Percentiles rank a stretch among this genome's conserved stretches.
These are phyloP conservation scores for Trichoderma lentiforme DNA, from an alignment of 2,329 filamentous ascomycete species.

Conservation along the genomic window DNA sequence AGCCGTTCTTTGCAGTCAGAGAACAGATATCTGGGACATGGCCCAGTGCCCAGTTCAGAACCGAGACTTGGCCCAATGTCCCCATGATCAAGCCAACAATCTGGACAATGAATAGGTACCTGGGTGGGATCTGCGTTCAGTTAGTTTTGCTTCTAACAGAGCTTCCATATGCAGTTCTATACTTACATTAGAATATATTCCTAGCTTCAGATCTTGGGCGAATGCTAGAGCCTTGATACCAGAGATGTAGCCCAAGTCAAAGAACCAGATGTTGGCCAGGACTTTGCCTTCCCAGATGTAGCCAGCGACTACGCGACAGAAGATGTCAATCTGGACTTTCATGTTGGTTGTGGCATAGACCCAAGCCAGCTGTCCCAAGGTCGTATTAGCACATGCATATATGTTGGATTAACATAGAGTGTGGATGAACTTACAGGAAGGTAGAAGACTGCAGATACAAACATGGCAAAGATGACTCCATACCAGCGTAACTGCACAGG, in stretches of 20 bases:
- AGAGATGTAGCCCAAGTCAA: constrained; percentile 39
- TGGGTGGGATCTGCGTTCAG: constrained; percentile 38
- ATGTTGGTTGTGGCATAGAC: constrained; percentile 42
- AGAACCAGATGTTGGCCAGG: constrained; percentile 38
- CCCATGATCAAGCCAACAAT: constrained; percentile 42
- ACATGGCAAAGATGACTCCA: constrained; percentile 29
- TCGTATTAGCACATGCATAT: neutral
- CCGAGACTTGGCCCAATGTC: constrained; percentile 43
- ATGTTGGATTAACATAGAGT: neutral
- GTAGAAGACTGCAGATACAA: constrained; percentile 30
- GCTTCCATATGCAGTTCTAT: neutral
- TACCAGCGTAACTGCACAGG: constrained; percentile 33
- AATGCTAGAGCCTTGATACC: constrained; percentile 42
- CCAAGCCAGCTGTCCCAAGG: constrained; percentile 26
- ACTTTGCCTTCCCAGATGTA: constrained; percentile 45
- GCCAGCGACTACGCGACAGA: constrained; percentile 43
- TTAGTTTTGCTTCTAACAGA: constrained; percentile 4
- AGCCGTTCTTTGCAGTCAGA: constrained; percentile 43
- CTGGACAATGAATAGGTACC: constrained; percentile 43
- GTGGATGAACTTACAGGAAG: constrained; percentile 25
- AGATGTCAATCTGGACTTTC: constrained; percentile 40
- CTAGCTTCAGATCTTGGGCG: constrained; percentile 45
- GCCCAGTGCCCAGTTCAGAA: constrained; percentile 36
- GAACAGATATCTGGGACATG: constrained; percentile 50
- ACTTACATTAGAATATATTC: constrained; percentile 36